phyloP scores from a whole-genome alignment of 805 yeast genomes.

The Kregervanrija fluxuum region DNA sequence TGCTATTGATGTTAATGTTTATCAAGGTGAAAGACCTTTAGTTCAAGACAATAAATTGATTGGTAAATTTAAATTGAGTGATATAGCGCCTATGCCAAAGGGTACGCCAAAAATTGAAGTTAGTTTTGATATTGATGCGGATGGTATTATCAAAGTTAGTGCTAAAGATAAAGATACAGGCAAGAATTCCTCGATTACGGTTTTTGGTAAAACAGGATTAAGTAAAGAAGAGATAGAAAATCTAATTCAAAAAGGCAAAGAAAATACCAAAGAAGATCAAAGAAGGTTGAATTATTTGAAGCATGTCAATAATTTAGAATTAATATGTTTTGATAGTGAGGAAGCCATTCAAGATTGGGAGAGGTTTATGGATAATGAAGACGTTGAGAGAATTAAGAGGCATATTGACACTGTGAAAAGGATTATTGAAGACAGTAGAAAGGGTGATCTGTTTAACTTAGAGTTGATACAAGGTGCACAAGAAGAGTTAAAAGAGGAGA shows the following conservation, averaged over 20 bases:
- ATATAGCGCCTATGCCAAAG: slow-evolving; percentile 86
- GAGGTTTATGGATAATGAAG: slow-evolving; percentile 13
- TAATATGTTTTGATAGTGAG: slow-evolving; percentile 29
- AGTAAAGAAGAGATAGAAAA: slow-evolving; percentile 84
- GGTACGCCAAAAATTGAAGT: slow-evolving; percentile 90
- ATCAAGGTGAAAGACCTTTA: slow-evolving; percentile 96
- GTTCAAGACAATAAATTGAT: slow-evolving; percentile 93
- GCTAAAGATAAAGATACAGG: slow-evolving; percentile 91
- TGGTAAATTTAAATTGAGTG: slow-evolving; percentile 88
- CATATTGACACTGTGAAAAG: slow-evolving; percentile 20
- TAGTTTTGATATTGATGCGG: slow-evolving; percentile 91
- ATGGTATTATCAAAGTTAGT: slow-evolving; percentile 92
- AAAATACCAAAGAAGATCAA: slow-evolving; percentile 73
- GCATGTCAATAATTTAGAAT: slow-evolving; percentile 56
- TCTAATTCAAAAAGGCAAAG: slow-evolving; percentile 88
- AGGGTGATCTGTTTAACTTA: slow-evolving; percentile 23
- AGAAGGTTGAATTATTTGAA: slow-evolving; percentile 46
- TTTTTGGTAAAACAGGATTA: slow-evolving; percentile 92
- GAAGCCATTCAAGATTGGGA: slow-evolving; percentile 25
- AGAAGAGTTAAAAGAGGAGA: slow-evolving; percentile 26
- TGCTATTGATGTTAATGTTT: slow-evolving; percentile 89
- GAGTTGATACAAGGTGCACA: slow-evolving; percentile 28
- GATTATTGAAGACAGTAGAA: slow-evolving; percentile 25
- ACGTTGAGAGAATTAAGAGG: slow-evolving; percentile 9
- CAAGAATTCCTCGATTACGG: slow-evolving; percentile 92